Percentiles rank a stretch among this genome's conserved stretches.
These are phyloP conservation scores for Spathaspora boniae DNA, from an alignment of 805 yeast genomes.

Conservation along the genomic window DNA sequence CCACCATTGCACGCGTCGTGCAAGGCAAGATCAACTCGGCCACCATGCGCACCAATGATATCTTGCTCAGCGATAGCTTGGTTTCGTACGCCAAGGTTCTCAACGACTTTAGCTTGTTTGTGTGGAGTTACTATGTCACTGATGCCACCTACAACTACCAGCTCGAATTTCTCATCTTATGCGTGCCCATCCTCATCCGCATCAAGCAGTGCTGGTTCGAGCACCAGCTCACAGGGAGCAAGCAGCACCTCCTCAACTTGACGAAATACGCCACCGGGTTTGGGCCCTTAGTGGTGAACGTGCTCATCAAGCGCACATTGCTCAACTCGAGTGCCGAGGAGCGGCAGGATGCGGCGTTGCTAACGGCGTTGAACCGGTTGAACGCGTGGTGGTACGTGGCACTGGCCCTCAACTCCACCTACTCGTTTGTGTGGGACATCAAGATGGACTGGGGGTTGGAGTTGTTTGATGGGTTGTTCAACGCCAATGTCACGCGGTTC, in stretches of 20 bases:
- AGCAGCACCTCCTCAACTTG: slow-evolving; percentile 64
- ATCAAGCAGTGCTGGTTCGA: slow-evolving; percentile 80
- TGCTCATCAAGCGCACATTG: slow-evolving; percentile 21
- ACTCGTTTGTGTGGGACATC: slow-evolving; percentile 87
- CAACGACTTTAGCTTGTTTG: slow-evolving; percentile 62
- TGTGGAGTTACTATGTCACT: slow-evolving; percentile 43
- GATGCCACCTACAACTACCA: slow-evolving; percentile 23
- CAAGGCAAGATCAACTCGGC: slow-evolving; percentile 56
- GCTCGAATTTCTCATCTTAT: slow-evolving; percentile 29
- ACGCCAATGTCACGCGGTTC: slow-evolving; percentile 9
- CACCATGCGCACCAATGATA: slow-evolving; percentile 69
- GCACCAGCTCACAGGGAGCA: slow-evolving; percentile 47
- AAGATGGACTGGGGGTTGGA: slow-evolving; percentile 83
- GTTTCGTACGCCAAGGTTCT: slow-evolving; percentile 77
- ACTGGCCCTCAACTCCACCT: slow-evolving; percentile 62
- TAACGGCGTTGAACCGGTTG: slow-evolving; percentile 16
- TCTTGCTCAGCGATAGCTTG: slow-evolving; percentile 77
- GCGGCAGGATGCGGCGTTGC: slow-evolving; percentile 11
- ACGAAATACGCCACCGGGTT: slow-evolving; percentile 67
- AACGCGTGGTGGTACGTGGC: slow-evolving; percentile 43
- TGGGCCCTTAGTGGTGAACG: slow-evolving; percentile 32
- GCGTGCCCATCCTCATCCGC: slow-evolving; percentile 70
- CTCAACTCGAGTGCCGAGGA: slow-evolving; percentile 11
- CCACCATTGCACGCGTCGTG: slow-evolving; percentile 51
- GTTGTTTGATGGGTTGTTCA: slow-evolving; percentile 37